Base-by-base conservation (phyloP, 164 flowering plant genomes). In the Saururus chinensis region DNA sequence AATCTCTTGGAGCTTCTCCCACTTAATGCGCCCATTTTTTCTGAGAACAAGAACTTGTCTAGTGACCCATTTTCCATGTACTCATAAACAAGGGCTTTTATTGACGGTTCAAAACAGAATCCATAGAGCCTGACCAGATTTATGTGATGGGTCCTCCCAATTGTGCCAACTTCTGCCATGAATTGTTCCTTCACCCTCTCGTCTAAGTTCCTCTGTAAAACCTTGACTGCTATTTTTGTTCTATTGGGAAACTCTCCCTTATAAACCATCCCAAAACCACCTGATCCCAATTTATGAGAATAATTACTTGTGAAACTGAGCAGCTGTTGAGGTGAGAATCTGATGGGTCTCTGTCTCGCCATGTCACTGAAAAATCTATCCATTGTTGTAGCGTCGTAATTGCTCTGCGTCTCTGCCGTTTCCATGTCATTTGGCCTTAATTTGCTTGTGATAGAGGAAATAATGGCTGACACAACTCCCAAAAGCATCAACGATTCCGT, bases 151-250 rank as follows among this genome's bases (percentile, higher is more conserved):
- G 66, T 69, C 56, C 68, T 69, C 13, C 76, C 76, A 3, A 70
- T 73, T 0, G 73, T 70, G 49, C 76, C 49, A 9, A 75, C 68
- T 58, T 72, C 75, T 35, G 75, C 75, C 66, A 64, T 68, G 71
- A 73, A 68, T 52, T 73, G 66, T 53, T 65, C 64, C 19, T 68
- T 63, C 5, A 71, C 67, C 57, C 58, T 54, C 48, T 58, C 54
- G 22, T 65, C 52, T 24, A 60, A 62, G 22, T 56, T 68, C 37
- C 69, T 69, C 13, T 60, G 51, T 0, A 73, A 62, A 48, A 69
- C 57, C 67, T 69, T 73, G 54, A 73, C 73, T 0, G 73, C 73
- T 1, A 70, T 65, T 1, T 21, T 20, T 14, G 40, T 40, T 6
- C 65, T 70, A 61, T 66, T 65, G 19, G 19, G 12, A 6, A 73